phyloP scores from a whole-genome alignment of 306 rosid species.

The Casuarina cunninghamiana region DNA sequence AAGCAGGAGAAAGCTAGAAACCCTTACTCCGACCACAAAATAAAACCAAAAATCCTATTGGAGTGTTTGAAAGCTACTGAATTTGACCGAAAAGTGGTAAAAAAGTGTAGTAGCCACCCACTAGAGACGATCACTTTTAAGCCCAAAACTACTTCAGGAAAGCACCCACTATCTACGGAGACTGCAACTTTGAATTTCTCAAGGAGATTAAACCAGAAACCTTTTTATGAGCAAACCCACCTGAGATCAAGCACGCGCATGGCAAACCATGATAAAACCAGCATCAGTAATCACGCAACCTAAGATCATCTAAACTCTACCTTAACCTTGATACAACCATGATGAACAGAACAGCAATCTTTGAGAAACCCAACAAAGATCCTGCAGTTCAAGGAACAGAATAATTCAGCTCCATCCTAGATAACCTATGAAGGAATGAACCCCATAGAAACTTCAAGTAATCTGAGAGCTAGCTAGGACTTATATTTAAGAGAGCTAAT shows the following conservation, averaged over 20 bases:
- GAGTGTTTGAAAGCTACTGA: constrained; percentile 9
- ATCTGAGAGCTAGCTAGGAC: constrained; percentile 5
- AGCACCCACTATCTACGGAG: background rate
- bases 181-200: background rate
- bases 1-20: constrained; percentile 31
- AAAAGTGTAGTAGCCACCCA: constrained; percentile 30
- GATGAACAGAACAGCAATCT: background rate
- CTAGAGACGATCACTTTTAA: constrained; percentile 35
- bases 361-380: background rate
- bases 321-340: background rate
- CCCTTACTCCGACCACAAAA: constrained; percentile 16
- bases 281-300: background rate
- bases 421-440: constrained; percentile 5
- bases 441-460: constrained; percentile 22
- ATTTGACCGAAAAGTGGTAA: constrained; percentile 53
- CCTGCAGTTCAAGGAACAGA: background rate
- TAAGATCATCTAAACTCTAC: background rate
- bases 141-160: background rate
- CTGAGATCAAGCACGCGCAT: background rate
- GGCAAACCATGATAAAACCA: background rate
- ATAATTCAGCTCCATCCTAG: background rate
- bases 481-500: constrained; percentile 20
- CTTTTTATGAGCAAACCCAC: background rate
- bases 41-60: constrained; percentile 16
- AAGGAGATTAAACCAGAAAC: background rate